These are phyloP conservation scores for Diospyros lotus DNA, from an alignment of 148 eudicot species.

Conservation along the genomic window DNA sequence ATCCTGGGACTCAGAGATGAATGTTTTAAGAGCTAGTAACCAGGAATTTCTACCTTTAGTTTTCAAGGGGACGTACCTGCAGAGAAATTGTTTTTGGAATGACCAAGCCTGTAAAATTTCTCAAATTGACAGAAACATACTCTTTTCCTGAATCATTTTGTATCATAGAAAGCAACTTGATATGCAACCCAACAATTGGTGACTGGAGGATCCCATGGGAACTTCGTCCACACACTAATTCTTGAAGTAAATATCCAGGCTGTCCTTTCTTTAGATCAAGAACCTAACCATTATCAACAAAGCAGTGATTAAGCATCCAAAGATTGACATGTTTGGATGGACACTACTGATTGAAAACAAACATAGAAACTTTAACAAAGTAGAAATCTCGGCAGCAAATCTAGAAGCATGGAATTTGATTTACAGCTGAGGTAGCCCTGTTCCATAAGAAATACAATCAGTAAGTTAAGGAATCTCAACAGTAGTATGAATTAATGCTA, in stretches of 20 bases:
- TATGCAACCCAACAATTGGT: slow-evolving; percentile 14
- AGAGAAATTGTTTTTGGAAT: neutral
- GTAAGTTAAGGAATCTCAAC: no score
- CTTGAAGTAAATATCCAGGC: slow-evolving; percentile 22
- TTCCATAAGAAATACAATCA: no score
- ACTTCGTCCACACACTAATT: slow-evolving; percentile 18
- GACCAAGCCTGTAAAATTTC: neutral
- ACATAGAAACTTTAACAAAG: neutral
- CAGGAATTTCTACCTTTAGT: slow-evolving; percentile 18
- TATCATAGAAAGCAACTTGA: slow-evolving; percentile 26
- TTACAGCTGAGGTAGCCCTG: neutral
- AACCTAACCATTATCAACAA: slow-evolving; percentile 14
- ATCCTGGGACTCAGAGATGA: slow-evolving; percentile 10
- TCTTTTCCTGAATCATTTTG: slow-evolving; percentile 16
- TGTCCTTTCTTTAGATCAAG: slow-evolving; percentile 23
- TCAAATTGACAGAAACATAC: slow-evolving; percentile 12
- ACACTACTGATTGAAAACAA: neutral
- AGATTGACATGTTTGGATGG: neutral
- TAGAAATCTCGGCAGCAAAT: neutral
- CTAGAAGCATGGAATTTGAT: slow-evolving; percentile 1
- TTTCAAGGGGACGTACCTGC: slow-evolving; percentile 15
- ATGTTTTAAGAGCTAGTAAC: slow-evolving; percentile 17
- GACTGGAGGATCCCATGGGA: slow-evolving; percentile 11
- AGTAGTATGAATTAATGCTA: neutral
- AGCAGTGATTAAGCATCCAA: no score